Percentiles rank a stretch among this genome's conserved stretches.
phyloP scores from a whole-genome alignment of 345 rosid species.

The Cardamine chenopodiifolia region DNA sequence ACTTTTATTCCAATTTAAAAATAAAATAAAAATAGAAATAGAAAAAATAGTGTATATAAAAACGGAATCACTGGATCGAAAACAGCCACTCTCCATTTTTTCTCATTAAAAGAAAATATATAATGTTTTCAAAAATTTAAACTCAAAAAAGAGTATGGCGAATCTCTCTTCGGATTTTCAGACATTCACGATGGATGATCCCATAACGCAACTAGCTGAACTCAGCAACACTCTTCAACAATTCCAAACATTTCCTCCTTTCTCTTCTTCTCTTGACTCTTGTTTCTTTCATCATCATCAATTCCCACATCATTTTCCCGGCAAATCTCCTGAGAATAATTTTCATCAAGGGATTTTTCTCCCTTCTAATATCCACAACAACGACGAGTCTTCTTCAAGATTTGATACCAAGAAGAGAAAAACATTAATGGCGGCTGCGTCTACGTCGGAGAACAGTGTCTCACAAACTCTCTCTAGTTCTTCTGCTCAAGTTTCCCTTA shows the following conservation, averaged over 20 bases:
- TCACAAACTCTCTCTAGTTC: slow-evolving; percentile 34
- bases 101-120: not conserved
- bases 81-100: slow-evolving; percentile 6
- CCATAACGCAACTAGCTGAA: slow-evolving; percentile 48
- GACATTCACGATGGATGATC: slow-evolving; percentile 35
- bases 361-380: slow-evolving; percentile 42
- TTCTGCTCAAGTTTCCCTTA: slow-evolving; percentile 33
- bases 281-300: slow-evolving; percentile 48
- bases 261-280: slow-evolving; percentile 42
- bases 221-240: slow-evolving; percentile 43
- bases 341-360: slow-evolving; percentile 30
- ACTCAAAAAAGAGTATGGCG: slow-evolving; percentile 36
- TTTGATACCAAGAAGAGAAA: slow-evolving; percentile 50
- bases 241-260: slow-evolving; percentile 45
- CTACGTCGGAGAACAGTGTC: slow-evolving; percentile 42
- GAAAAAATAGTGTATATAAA: slow-evolving; percentile 10
- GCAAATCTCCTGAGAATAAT: slow-evolving; percentile 23
- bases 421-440: slow-evolving; percentile 11
- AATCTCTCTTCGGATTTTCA: slow-evolving; percentile 42
- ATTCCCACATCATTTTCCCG: slow-evolving; percentile 28
- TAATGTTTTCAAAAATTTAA: not conserved
- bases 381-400: slow-evolving; percentile 47
- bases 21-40: not conserved
- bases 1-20: slow-evolving; percentile 8
- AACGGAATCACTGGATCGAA: slow-evolving; percentile 14